A percentile compares a stretch with the other conserved stretches of the same genome.
Conservation (phyloP, 2,329 filamentous ascomycete species). For the Ceratocystis ficicola region DNA sequence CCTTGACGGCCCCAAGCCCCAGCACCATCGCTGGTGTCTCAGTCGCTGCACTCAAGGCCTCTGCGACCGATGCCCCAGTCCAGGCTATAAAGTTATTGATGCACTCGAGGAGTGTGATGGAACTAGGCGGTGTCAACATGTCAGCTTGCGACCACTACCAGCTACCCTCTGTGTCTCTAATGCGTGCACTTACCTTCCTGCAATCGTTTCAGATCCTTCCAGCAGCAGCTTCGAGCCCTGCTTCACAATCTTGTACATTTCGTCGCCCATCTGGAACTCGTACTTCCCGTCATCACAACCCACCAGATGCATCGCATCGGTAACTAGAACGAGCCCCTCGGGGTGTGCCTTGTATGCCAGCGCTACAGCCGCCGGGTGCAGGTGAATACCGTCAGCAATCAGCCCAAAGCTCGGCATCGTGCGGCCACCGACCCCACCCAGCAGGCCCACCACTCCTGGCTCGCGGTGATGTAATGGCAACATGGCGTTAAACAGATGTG, state of each 20-base stretch:
- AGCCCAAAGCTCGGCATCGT: conserved; percentile 70
- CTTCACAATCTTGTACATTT: conserved; percentile 51
- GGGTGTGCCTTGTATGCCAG: conserved; percentile 82
- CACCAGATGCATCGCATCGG: conserved; percentile 80
- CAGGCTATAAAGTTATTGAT: conserved; percentile 70
- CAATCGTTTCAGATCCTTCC: conserved; percentile 67
- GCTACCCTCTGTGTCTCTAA: not conserved
- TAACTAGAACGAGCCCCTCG: conserved; percentile 74
- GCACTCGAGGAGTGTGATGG: conserved; percentile 65
- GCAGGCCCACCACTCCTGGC: conserved; percentile 75
- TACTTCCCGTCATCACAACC: conserved; percentile 76
- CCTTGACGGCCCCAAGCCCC: conserved; percentile 54
- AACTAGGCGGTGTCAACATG: conserved; percentile 32
- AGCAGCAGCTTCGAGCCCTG: conserved; percentile 59
- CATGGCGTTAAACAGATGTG: conserved; percentile 92
- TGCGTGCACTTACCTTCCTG: conserved; percentile 47
- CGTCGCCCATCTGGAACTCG: conserved; percentile 66
- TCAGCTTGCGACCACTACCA: not conserved
- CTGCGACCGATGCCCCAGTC: conserved; percentile 55
- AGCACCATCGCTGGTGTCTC: conserved; percentile 67
- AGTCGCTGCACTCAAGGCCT: conserved; percentile 61
- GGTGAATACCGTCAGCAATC: conserved; percentile 80
- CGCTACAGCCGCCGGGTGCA: conserved; percentile 78
- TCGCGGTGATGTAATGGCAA: conserved; percentile 79
- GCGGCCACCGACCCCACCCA: conserved; percentile 31